Evolutionary conservation across 805 yeast species (phyloP).

Genomic region (Starmerella etchellsii): DNA sequence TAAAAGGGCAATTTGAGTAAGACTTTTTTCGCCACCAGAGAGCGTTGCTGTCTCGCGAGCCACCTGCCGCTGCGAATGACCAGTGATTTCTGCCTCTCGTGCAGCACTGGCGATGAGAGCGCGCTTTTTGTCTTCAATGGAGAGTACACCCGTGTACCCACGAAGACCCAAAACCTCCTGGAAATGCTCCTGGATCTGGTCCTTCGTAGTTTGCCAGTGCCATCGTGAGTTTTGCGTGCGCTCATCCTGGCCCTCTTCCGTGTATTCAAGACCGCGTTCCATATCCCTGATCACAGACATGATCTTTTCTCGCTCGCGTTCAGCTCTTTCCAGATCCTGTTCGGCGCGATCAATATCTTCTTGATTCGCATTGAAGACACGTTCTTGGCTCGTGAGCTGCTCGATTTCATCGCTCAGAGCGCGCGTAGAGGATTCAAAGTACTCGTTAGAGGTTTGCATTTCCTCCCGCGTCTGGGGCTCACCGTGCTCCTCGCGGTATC

Average conservation of each 20-base stretch:
- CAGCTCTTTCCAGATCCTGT: background rate
- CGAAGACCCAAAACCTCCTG: conserved; percentile 32
- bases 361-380: background rate
- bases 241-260: background rate
- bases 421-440: background rate
- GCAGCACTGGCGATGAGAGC: conserved; percentile 17
- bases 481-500: background rate
- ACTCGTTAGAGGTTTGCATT: background rate
- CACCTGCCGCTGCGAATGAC: background rate
- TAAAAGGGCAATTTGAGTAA: conserved; percentile 76
- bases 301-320: background rate
- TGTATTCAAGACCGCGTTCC: background rate
- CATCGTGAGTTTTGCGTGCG: conserved; percentile 7
- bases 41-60: conserved; percentile 37
- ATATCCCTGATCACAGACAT: background rate
- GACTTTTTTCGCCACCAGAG: conserved; percentile 95
- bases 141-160: conserved; percentile 60
- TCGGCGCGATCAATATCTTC: background rate
- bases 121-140: conserved; percentile 39
- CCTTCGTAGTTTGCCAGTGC: conserved; percentile 10
- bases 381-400: background rate
- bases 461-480: background rate
- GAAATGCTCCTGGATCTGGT: conserved; percentile 3
- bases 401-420: background rate
- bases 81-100: too few relatives aligned